Percentiles rank a stretch among this genome's conserved stretches.
These are phyloP conservation scores for Rutidosis leptorrhynchoides DNA, from an alignment of 129 eudicot species.

Conservation along the genomic window DNA sequence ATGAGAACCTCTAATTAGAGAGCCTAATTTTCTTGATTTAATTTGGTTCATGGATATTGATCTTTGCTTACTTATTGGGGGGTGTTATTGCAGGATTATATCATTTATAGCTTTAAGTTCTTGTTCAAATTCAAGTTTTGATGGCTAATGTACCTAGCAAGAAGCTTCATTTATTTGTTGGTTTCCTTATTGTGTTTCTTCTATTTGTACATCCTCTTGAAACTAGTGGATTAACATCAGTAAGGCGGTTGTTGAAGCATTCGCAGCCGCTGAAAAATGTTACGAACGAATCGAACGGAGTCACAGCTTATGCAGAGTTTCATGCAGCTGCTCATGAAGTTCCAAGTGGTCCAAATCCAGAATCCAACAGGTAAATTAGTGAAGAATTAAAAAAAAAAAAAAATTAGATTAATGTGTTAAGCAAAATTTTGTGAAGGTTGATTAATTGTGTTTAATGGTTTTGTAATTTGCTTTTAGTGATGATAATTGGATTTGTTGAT, in stretches of 20 bases:
- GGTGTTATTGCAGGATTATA: slow-evolving; percentile 25
- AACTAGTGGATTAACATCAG: not conserved
- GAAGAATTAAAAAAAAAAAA: slow-evolving; percentile 1
- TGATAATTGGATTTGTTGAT: slow-evolving; percentile 23
- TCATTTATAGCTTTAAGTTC: not conserved
- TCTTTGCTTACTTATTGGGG: slow-evolving; percentile 48
- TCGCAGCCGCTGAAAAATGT: slow-evolving; percentile 23
- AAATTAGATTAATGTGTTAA: slow-evolving; percentile 8
- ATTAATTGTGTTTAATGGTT: slow-evolving; percentile 17
- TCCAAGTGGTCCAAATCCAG: slow-evolving; percentile 52
- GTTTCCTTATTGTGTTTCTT: slow-evolving; percentile 37
- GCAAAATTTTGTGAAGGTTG: not conserved
- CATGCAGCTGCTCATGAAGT: slow-evolving; percentile 65
- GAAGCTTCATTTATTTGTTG: slow-evolving; percentile 37
- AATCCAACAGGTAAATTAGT: slow-evolving; percentile 45
- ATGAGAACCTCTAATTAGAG: slow-evolving; percentile 28
- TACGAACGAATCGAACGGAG: not conserved
- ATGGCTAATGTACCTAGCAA: slow-evolving; percentile 42
- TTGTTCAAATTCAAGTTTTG: slow-evolving; percentile 31
- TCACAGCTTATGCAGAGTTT: slow-evolving; percentile 30
- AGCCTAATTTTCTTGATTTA: slow-evolving; percentile 29
- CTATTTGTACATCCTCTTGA: slow-evolving; percentile 26
- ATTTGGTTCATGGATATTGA: slow-evolving; percentile 70
- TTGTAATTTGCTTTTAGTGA: slow-evolving; percentile 27
- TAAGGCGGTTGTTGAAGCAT: slow-evolving; percentile 24